Percentiles rank a stretch among this genome's conserved stretches.
phyloP scores from a whole-genome alignment of 495 filamentous ascomycete genomes.

The Aspergillus wentii region DNA sequence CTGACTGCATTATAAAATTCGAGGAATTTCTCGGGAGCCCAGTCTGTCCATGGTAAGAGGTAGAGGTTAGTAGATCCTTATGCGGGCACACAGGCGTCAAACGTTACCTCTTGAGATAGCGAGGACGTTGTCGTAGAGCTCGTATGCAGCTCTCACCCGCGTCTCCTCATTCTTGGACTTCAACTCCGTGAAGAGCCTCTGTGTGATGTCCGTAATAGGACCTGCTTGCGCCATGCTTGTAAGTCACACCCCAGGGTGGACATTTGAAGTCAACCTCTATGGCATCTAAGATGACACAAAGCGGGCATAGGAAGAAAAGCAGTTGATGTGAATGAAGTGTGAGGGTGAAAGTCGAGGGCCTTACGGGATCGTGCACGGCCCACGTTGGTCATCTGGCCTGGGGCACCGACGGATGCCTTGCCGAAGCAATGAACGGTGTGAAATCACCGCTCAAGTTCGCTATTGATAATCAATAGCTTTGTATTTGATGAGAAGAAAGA shows the following conservation, averaged over 20 bases:
- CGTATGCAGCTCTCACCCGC: conserved; percentile 45
- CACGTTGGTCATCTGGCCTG: not conserved
- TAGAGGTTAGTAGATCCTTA: too few species aligned
- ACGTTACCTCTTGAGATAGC: conserved; percentile 44
- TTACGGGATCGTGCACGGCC: conserved; percentile 1
- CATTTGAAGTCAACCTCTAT: conserved; percentile 41
- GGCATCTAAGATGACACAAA: conserved; percentile 25
- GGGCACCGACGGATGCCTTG: too few species aligned
- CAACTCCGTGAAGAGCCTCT: conserved; percentile 45
- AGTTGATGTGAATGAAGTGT: conserved; percentile 12
- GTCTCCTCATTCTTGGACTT: conserved; percentile 51
- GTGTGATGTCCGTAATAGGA: conserved; percentile 43
- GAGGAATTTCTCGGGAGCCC: conserved; percentile 69
- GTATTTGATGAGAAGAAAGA: not conserved
- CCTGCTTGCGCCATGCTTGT: conserved; percentile 47
- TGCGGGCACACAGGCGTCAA: too few species aligned
- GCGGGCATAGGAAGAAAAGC: conserved; percentile 20
- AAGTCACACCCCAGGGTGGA: conserved; percentile 36
- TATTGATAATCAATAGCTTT: too few species aligned
- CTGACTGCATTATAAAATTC: conserved; percentile 77
- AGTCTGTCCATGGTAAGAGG: too few species aligned
- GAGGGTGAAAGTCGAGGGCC: conserved; percentile 17
- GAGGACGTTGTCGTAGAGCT: conserved; percentile 47
- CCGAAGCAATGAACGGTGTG: too few species aligned
- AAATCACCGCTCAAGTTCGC: too few species aligned